A percentile compares a stretch with the other conserved stretches of the same genome.
phyloP scores from a whole-genome alignment of 164 flowering plant genomes.

The Aristolochia fimbriata region DNA sequence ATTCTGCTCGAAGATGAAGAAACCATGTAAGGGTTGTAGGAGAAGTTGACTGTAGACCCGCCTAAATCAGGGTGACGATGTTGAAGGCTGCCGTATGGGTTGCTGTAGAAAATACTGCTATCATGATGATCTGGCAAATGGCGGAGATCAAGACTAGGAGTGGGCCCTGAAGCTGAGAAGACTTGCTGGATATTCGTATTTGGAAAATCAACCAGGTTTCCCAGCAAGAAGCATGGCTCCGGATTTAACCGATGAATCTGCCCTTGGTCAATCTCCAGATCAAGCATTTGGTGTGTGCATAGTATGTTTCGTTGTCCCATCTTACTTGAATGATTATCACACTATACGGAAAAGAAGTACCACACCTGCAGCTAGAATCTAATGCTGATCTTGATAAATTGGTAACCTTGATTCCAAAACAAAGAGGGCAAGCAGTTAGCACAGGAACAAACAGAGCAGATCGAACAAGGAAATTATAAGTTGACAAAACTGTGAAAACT shows the following conservation, averaged over 20 bases:
- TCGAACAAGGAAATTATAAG: no score
- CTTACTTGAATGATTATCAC: constrained; percentile 2
- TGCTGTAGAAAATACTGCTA: constrained; percentile 31
- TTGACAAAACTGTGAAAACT: no score
- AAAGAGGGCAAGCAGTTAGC: no score
- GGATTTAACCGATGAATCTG: constrained; percentile 30
- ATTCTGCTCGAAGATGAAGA: constrained; percentile 31
- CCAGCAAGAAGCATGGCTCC: constrained; percentile 37
- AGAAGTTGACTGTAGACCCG: constrained; percentile 21
- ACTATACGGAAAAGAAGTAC: no score
- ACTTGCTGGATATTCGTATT: constrained; percentile 32
- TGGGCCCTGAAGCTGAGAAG: constrained; percentile 36
- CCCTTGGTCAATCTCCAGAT: constrained; percentile 36
- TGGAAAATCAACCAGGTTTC: constrained; percentile 24
- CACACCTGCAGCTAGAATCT: no score
- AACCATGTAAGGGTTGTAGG: constrained; percentile 35
- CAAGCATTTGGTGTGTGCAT: constrained; percentile 36
- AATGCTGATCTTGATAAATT: no score
- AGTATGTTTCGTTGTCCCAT: constrained; percentile 59
- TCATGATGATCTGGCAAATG: constrained; percentile 41
- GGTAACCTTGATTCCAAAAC: no score
- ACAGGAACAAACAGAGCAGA: no score
- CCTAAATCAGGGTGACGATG: constrained; percentile 34
- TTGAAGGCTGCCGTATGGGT: constrained; percentile 36
- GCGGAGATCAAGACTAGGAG: constrained; percentile 25